A percentile compares a stretch with the other conserved stretches of the same genome.
These are phyloP conservation scores for Ophiostoma ulmi DNA, from an alignment of 2,329 filamentous ascomycete species.

Conservation along the genomic window DNA sequence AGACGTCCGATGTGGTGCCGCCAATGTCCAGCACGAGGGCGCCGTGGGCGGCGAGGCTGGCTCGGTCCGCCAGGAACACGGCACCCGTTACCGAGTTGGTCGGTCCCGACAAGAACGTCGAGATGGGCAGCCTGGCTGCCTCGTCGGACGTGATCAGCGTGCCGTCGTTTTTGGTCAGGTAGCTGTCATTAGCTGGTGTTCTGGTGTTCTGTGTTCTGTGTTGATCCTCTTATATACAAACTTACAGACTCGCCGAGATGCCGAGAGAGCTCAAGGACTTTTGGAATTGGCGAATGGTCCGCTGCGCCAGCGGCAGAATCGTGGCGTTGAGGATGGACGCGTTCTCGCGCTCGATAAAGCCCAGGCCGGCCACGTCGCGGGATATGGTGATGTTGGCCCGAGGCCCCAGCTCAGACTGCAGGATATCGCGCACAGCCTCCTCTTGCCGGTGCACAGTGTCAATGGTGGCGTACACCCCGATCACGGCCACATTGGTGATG, in stretches of 20 bases:
- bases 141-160: not conserved
- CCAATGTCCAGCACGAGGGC: slow-evolving; percentile 4
- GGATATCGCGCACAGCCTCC: not conserved
- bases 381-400: not conserved
- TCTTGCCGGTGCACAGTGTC: not conserved
- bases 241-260: not conserved
- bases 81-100: not conserved
- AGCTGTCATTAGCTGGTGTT: too few relatives aligned
- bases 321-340: not conserved
- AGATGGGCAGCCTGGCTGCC: not conserved
- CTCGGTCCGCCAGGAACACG: not conserved
- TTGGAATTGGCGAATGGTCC: not conserved
- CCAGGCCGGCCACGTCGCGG: not conserved
- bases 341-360: not conserved
- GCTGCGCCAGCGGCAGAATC: not conserved
- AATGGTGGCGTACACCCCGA: not conserved
- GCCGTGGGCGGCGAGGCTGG: not conserved
- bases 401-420: not conserved
- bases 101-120: not conserved
- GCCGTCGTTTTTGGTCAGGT: not conserved
- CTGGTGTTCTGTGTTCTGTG: too few relatives aligned
- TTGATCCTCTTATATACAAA: too few relatives aligned
- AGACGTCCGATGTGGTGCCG: not conserved
- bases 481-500: not conserved
- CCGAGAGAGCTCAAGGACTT: not conserved